phyloP scores from a whole-genome alignment of 768 basidiomycete species.

The Suillus brevipes region DNA sequence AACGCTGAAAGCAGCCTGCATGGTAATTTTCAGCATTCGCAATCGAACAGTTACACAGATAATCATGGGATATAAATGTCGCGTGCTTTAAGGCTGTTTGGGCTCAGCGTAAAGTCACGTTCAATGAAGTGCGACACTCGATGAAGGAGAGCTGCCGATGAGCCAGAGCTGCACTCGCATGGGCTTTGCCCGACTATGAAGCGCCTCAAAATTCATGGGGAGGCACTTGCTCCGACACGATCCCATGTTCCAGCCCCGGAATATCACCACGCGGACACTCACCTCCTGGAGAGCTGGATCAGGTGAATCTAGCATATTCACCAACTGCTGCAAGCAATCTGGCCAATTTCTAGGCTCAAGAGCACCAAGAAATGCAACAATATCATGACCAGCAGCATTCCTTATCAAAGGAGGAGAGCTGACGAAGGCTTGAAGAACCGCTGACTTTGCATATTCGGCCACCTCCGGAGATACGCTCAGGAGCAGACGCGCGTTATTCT shows the following conservation, averaged over 20 bases:
- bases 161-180: background rate
- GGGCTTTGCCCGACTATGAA: background rate
- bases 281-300: slow-evolving; percentile 87
- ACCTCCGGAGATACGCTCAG: slow-evolving; percentile 67
- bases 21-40: slow-evolving; percentile 19
- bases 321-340: slow-evolving; percentile 85
- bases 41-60: background rate
- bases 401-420: slow-evolving; percentile 86
- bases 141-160: background rate
- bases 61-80: background rate
- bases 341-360: slow-evolving; percentile 94
- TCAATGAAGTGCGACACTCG: background rate
- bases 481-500: slow-evolving; percentile 89
- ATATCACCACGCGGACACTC: slow-evolving; percentile 28
- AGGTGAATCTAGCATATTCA: slow-evolving; percentile 73
- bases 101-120: slow-evolving; percentile 1
- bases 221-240: background rate
- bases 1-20: slow-evolving; percentile 87
- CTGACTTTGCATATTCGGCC: slow-evolving; percentile 68
- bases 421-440: slow-evolving; percentile 78
- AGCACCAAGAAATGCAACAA: slow-evolving; percentile 85
- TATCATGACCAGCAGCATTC: slow-evolving; percentile 91
- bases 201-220: background rate
- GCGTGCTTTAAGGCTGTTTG: background rate
- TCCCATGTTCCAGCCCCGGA: slow-evolving; percentile 2